A percentile compares a stretch with the other conserved stretches of the same genome.
These are phyloP conservation scores for Kitagawia praeruptora DNA, from an alignment of 129 eudicot genomes.

Conservation along the genomic window DNA sequence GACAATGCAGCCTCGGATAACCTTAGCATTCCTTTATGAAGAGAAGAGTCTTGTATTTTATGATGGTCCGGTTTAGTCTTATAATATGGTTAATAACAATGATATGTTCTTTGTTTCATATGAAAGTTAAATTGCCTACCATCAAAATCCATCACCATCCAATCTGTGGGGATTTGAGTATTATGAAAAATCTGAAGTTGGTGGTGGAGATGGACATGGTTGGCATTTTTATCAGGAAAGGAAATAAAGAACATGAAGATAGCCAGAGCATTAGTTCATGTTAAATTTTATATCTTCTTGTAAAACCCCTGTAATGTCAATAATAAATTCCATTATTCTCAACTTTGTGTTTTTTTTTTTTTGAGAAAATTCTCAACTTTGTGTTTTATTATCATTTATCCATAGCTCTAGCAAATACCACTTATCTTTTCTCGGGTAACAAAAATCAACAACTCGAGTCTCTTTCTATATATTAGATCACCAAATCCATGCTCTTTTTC, in stretches of 20 bases:
- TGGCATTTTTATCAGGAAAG: conserved; percentile 52
- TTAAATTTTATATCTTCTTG: conserved; percentile 10
- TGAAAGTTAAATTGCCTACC: background rate
- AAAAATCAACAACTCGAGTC: too few relatives aligned
- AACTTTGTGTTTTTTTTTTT: background rate
- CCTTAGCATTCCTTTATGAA: background rate
- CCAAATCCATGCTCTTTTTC: too few relatives aligned
- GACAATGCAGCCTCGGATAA: background rate
- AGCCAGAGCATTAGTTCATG: conserved; percentile 17
- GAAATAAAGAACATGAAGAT: conserved; percentile 15
- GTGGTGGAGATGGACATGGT: conserved; percentile 19
- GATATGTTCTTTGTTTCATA: conserved; percentile 7
- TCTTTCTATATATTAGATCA: too few relatives aligned
- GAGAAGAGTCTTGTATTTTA: background rate
- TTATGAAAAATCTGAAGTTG: too few relatives aligned
- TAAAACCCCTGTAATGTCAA: conserved; percentile 9
- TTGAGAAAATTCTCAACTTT: background rate
- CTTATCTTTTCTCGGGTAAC: background rate
- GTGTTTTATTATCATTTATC: background rate
- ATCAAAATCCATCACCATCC: conserved; percentile 14
- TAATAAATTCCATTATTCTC: conserved; percentile 1
- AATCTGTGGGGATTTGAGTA: conserved; percentile 1
- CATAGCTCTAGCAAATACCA: background rate
- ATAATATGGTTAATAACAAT: conserved; percentile 18
- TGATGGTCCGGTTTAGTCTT: background rate